phyloP scores from a whole-genome alignment of 2,329 filamentous ascomycete genomes.

The Stagonosporopsis vannaccii region DNA sequence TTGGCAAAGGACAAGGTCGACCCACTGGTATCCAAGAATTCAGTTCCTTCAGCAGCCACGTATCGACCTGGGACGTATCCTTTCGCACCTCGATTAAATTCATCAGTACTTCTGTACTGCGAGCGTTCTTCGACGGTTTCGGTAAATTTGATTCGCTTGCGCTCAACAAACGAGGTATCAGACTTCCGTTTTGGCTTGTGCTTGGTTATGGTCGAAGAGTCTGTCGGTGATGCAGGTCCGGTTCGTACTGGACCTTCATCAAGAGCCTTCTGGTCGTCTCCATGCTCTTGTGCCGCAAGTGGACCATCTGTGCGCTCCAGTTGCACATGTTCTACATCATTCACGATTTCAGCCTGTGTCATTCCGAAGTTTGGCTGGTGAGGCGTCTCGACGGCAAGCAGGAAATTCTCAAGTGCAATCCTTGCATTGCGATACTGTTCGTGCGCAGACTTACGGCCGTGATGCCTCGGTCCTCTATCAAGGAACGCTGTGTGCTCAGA shows the following conservation, averaged over 20 bases:
- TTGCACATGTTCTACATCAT: background rate
- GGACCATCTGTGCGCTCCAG: background rate
- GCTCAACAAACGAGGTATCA: background rate
- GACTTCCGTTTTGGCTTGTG: background rate
- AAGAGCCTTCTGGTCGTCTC: background rate
- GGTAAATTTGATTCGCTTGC: slow-evolving; percentile 31
- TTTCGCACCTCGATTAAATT: slow-evolving; percentile 26
- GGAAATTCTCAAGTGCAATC: slow-evolving; percentile 33
- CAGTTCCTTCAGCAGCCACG: slow-evolving; percentile 30
- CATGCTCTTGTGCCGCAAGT: background rate
- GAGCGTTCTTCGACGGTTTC: slow-evolving; percentile 28
- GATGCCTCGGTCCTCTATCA: slow-evolving; percentile 12
- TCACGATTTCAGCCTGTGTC: background rate
- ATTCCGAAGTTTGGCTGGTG: background rate
- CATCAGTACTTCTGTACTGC: slow-evolving; percentile 24
- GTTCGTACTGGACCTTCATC: background rate
- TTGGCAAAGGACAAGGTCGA: slow-evolving; percentile 24
- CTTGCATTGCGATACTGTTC: slow-evolving; percentile 4
- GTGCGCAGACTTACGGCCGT: slow-evolving; percentile 5
- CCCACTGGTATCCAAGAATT: slow-evolving; percentile 42
- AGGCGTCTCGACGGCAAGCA: slow-evolving; percentile 30
- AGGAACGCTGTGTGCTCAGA: slow-evolving; percentile 8
- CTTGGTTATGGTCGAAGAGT: background rate
- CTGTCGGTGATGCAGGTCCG: background rate
- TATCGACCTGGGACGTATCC: slow-evolving; percentile 38